Conservation (phyloP, 2,329 filamentous ascomycete species). For the Atkinsonella hypoxylon region DNA sequence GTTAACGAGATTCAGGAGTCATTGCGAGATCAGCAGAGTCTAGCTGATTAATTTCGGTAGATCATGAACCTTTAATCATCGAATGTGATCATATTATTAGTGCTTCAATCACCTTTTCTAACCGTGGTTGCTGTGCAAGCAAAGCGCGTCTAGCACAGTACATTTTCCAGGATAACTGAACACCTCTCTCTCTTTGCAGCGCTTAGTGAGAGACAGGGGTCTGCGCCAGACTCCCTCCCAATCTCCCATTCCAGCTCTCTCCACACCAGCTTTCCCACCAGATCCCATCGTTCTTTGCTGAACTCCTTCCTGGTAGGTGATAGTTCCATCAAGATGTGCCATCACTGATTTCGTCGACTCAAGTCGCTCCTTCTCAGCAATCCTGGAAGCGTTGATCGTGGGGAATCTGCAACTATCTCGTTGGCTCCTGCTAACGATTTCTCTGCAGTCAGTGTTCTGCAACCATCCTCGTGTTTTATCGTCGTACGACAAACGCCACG, state of each 20-base stretch:
- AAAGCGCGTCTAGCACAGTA: slow-evolving; percentile 7
- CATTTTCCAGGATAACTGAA: slow-evolving; percentile 4
- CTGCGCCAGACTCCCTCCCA: slow-evolving; percentile 5
- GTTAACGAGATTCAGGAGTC: slow-evolving; percentile 8
- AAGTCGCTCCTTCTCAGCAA: background rate
- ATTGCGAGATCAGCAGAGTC: background rate
- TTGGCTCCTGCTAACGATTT: slow-evolving; percentile 3
- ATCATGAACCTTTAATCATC: background rate
- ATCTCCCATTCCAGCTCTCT: slow-evolving; percentile 6
- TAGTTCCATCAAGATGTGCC: background rate
- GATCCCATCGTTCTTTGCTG: slow-evolving; percentile 1
- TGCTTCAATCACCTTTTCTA: background rate
- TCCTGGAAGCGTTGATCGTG: background rate
- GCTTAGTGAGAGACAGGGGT: slow-evolving; percentile 5
- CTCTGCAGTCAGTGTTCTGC: background rate
- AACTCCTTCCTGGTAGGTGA: slow-evolving; percentile 4
- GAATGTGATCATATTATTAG: background rate
- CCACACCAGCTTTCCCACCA: slow-evolving; percentile 7
- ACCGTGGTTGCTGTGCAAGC: background rate
- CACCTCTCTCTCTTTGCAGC: slow-evolving; percentile 3
- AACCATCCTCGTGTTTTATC: background rate
- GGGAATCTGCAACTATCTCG: background rate
- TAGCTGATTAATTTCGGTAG: background rate
- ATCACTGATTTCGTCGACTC: background rate
- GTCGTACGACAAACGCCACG: background rate